Conservation (phyloP, 352 stramenopile genomes). For the Phytophthora megakarya region DNA sequence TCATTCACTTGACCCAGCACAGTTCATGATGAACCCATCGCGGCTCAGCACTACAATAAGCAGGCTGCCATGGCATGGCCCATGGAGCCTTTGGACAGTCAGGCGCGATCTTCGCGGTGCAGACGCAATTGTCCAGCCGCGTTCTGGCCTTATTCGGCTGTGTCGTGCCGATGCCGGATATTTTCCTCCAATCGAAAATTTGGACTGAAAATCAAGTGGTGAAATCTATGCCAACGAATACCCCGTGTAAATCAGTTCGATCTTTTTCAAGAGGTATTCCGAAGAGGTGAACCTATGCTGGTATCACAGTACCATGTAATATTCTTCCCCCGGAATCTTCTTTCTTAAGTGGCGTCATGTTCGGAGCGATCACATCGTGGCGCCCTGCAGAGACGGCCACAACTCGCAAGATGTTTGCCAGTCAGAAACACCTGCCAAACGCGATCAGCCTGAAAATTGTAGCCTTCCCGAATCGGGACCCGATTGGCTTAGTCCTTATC, state of each 20-base stretch:
- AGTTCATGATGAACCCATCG: no score
- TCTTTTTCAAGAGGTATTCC: neutral
- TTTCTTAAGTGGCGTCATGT: neutral
- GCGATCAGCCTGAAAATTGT: conserved; percentile 23
- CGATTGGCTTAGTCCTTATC: conserved; percentile 13
- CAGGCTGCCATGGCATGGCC: no score
- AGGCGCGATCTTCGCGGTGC: no score
- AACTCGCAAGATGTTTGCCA: neutral
- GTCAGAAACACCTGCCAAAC: conserved; percentile 23
- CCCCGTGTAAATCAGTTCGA: neutral
- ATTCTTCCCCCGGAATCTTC: conserved; percentile 2
- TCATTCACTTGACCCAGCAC: conserved; percentile 8
- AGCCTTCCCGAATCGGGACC: neutral
- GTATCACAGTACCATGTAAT: neutral
- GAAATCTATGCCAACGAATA: conserved; percentile 10
- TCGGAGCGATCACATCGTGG: neutral
- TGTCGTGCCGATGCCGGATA: conserved; percentile 18
- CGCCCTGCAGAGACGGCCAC: neutral
- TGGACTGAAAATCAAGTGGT: conserved; percentile 32
- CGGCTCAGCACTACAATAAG: neutral
- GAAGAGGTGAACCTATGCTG: neutral
- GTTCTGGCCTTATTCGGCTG: conserved; percentile 24
- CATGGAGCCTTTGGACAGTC: no score
- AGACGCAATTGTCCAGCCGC: neutral
- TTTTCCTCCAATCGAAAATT: conserved; percentile 33